Base-by-base conservation (phyloP, 169 alveolate species). In the Plasmodium blacklocki region DNA sequence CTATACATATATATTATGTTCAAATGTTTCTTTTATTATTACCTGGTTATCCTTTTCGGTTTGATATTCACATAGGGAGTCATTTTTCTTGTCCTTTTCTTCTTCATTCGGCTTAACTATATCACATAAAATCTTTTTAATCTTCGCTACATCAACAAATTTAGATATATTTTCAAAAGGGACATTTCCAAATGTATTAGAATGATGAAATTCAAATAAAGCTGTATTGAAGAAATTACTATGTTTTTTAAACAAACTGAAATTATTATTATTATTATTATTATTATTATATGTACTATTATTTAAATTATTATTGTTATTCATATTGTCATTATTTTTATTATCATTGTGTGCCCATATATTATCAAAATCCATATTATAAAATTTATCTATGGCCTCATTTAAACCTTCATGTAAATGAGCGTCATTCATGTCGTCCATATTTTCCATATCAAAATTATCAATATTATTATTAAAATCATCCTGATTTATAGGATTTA, bases 141-240 rank as follows among this genome's bases (percentile, higher is more conserved):
- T 68, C 59, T 80, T 80, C 1, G 90, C 67, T 45, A 80, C 90
- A 23, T 80, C 90, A 19, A 80, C 90, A 70, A 80, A 80, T 80
- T 80, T 80, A 1, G 90, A 59, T 1, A 80, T 19, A 80, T 68
- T 66, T 43, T 80, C 90, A 43, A 70, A 43, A 26, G 54, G 32
- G 32, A 59, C 59, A 80, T 56, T 52, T 32, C 85, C 90, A 8
- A 59, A 62, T 14, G 73, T 43, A 47, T 47, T 80, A 4, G 85
- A 60, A 50, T 52, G 90, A 15, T 72, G 73, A 6, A 80, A 56
- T 66, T 80, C 85, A 56, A 67, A 23, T 32, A 72, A 60, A 68
- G 90, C 32, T 8, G 50, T 63, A 50, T 80, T 50, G 29, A 64
- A 74, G 67, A 26, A 47, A 23, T 76, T 76, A 58, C 89, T 76